Conservation (phyloP, 768 basidiomycete genomes). For the Collybia nuda region DNA sequence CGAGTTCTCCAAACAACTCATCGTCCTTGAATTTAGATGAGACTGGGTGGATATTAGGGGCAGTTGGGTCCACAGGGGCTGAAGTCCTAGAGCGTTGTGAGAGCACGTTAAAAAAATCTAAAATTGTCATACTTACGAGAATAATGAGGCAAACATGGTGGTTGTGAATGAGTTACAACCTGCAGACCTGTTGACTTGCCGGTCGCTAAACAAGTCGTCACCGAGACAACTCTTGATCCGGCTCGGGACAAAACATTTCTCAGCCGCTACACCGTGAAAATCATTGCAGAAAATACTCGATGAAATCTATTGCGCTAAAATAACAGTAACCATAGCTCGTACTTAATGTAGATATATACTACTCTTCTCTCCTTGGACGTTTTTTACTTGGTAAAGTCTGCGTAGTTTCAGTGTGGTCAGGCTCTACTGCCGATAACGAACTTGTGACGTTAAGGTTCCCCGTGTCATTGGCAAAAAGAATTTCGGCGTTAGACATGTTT, state of each 20-base stretch:
- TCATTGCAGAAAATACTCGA: no score
- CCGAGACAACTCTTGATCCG: slow-evolving; percentile 9
- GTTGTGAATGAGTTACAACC: slow-evolving; percentile 16
- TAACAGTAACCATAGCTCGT: no score
- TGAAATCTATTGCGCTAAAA: no score
- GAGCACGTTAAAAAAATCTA: not conserved
- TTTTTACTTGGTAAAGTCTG: slow-evolving; percentile 22
- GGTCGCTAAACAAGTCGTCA: slow-evolving; percentile 1
- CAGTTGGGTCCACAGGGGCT: slow-evolving; percentile 58
- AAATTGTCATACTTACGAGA: slow-evolving; percentile 60
- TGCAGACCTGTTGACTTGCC: not conserved
- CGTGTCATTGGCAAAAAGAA: no score
- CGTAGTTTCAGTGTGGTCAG: not conserved
- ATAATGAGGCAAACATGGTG: slow-evolving; percentile 76
- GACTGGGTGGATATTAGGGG: slow-evolving; percentile 84
- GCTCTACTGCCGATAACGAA: slow-evolving; percentile 4
- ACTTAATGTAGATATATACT: no score
- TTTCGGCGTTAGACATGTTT: no score
- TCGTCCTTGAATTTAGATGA: slow-evolving; percentile 53
- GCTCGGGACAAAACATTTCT: not conserved
- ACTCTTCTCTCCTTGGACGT: slow-evolving; percentile 22
- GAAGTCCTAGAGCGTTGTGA: slow-evolving; percentile 39
- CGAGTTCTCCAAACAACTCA: slow-evolving; percentile 75
- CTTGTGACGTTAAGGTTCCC: no score
- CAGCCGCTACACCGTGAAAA: no score